A percentile compares a stretch with the other conserved stretches of the same genome.
These are phyloP conservation scores for Parascedosporium putredinis DNA, from an alignment of 2,329 filamentous ascomycete genomes.

Conservation along the genomic window DNA sequence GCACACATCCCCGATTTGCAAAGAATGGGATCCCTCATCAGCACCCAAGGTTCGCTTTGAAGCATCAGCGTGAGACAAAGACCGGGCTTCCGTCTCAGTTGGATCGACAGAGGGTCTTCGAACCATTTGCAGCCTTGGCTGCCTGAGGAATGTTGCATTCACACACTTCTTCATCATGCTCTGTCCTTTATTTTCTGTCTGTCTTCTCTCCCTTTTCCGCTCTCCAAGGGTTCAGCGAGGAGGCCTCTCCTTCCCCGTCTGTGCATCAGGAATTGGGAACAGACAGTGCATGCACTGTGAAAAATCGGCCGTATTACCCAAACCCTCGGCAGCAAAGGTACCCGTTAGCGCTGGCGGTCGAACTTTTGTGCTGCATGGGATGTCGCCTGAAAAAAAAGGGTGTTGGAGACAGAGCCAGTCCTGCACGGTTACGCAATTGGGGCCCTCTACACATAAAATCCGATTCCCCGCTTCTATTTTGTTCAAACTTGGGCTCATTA, in stretches of 20 bases:
- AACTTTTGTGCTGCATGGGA: conserved; percentile 8
- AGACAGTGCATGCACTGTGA: not conserved
- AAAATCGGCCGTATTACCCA: not conserved
- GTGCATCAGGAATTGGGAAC: not conserved
- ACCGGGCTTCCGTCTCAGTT: not conserved
- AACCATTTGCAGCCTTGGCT: not conserved
- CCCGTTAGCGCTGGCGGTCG: conserved; percentile 1
- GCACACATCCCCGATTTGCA: too few species aligned
- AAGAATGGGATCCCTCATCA: too few species aligned
- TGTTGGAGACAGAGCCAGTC: not conserved
- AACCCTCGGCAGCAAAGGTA: conserved; percentile 1
- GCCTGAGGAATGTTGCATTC: too few species aligned
- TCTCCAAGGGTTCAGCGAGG: not conserved
- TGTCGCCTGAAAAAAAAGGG: not conserved
- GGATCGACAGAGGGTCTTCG: not conserved
- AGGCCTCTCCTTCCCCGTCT: not conserved
- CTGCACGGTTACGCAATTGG: conserved; percentile 8
- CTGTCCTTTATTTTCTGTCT: too few species aligned
- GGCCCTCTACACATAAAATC: not conserved
- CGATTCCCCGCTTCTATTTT: not conserved
- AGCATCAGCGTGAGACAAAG: not conserved
- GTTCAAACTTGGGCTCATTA: conserved; percentile 3
- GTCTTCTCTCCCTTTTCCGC: too few species aligned
- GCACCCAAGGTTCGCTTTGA: not conserved
- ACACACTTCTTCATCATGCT: too few species aligned